phyloP scores from a whole-genome alignment of 2,329 filamentous ascomycete genomes.

The Calonectria pteridis region DNA sequence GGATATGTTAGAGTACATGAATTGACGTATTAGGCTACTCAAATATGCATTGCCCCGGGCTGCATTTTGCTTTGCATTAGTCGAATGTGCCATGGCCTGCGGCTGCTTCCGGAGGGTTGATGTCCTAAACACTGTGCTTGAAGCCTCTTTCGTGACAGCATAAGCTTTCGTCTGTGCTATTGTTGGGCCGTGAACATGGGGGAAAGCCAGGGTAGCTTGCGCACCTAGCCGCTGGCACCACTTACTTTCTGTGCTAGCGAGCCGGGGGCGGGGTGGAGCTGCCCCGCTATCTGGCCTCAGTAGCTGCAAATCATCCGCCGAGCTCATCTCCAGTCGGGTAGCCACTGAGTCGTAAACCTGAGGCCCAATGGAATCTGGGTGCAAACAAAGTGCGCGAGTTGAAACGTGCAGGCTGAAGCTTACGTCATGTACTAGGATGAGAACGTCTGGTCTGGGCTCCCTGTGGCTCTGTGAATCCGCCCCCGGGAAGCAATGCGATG shows the following conservation, averaged over 20 bases:
- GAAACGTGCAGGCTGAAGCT: neutral
- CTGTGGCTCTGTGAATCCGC: neutral
- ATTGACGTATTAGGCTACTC: conserved; percentile 29
- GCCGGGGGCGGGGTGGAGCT: neutral
- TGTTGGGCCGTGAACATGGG: neutral
- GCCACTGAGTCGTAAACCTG: neutral
- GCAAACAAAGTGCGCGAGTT: neutral
- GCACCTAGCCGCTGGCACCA: neutral
- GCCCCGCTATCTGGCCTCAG: neutral
- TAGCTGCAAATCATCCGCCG: conserved; percentile 1
- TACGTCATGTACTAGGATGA: neutral
- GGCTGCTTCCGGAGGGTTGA: neutral
- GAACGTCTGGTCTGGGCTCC: no score
- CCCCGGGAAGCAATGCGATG: neutral
- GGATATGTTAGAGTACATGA: conserved; percentile 32
- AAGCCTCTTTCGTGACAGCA: neutral
- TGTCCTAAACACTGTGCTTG: no score
- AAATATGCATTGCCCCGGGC: neutral
- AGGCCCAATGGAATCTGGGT: neutral
- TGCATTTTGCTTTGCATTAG: neutral
- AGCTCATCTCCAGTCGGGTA: neutral
- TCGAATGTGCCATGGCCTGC: neutral
- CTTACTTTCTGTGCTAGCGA: neutral
- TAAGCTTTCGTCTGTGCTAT: neutral
- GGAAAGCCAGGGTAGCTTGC: neutral